phyloP scores from a whole-genome alignment of 176 grass and related monocot genomes.

The Cenchrus purpureus region DNA sequence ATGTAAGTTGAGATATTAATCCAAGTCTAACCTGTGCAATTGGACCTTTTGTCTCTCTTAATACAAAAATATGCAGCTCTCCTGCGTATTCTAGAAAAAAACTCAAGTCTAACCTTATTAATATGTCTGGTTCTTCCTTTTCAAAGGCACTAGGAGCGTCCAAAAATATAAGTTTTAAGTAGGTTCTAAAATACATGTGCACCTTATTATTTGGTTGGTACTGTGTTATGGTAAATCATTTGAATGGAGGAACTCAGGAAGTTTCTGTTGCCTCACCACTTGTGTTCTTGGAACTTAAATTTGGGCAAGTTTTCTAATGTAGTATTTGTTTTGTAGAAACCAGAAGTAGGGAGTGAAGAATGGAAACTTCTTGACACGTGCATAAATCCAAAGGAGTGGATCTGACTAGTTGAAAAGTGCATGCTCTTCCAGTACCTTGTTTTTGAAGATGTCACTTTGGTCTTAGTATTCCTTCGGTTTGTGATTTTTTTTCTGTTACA shows the following conservation, averaged over 20 bases:
- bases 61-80: no score
- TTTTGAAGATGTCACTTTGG: neutral
- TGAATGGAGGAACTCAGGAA: neutral
- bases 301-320: conserved; percentile 21
- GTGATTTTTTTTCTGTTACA: neutral
- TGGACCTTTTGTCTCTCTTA: no score
- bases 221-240: neutral
- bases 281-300: neutral
- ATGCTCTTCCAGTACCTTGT: neutral
- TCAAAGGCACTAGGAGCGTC: neutral
- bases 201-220: neutral
- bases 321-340: conserved; percentile 58
- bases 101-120: neutral
- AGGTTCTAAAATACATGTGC: neutral
- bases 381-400: conserved; percentile 92
- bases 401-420: conserved; percentile 43
- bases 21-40: neutral
- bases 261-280: neutral
- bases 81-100: no score
- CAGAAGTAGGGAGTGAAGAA: conserved; percentile 80
- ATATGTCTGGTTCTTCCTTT: neutral
- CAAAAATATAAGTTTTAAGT: neutral
- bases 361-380: conserved; percentile 90
- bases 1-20: conserved; percentile 59
- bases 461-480: neutral